Percentiles rank a stretch among this genome's conserved stretches.
These are phyloP conservation scores for Chaetoceros tenuissimus DNA, from an alignment of 108 stramenopile genomes.

Conservation along the genomic window DNA sequence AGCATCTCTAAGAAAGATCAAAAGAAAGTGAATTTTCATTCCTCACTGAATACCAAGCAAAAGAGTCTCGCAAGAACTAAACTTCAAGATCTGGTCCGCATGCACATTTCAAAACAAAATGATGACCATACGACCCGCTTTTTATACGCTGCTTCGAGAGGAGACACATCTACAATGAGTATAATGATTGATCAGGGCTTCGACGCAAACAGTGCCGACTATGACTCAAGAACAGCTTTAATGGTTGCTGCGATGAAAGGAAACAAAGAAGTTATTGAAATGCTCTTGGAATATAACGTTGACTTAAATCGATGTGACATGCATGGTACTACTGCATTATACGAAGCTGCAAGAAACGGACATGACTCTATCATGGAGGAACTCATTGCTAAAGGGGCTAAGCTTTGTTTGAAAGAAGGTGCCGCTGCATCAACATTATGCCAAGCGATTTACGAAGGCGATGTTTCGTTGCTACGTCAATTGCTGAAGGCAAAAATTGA, in stretches of 20 bases:
- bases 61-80: conserved; percentile 5
- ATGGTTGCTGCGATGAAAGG: conserved; percentile 37
- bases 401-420: conserved; percentile 27
- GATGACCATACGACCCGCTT: conserved; percentile 36
- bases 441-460: conserved; percentile 38
- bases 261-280: conserved; percentile 14
- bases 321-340: conserved; percentile 26
- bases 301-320: conserved; percentile 19
- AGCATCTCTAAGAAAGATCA: neutral
- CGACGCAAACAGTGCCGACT: conserved; percentile 24
- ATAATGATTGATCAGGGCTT: conserved; percentile 37
- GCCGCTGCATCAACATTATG: conserved; percentile 35
- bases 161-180: conserved; percentile 11
- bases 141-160: conserved; percentile 27
- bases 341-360: conserved; percentile 25
- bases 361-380: conserved; percentile 28
- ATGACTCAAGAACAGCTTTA: conserved; percentile 28
- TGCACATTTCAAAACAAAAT: conserved; percentile 32
- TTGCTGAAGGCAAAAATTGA: conserved; percentile 38
- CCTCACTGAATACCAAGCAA: conserved; percentile 11
- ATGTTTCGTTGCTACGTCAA: conserved; percentile 25
- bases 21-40: conserved; percentile 3
- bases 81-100: conserved; percentile 22
- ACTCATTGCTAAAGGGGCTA: conserved; percentile 24
- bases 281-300: conserved; percentile 20